phyloP scores from a whole-genome alignment of 2,329 filamentous ascomycete species.

The Saccharata proteae region DNA sequence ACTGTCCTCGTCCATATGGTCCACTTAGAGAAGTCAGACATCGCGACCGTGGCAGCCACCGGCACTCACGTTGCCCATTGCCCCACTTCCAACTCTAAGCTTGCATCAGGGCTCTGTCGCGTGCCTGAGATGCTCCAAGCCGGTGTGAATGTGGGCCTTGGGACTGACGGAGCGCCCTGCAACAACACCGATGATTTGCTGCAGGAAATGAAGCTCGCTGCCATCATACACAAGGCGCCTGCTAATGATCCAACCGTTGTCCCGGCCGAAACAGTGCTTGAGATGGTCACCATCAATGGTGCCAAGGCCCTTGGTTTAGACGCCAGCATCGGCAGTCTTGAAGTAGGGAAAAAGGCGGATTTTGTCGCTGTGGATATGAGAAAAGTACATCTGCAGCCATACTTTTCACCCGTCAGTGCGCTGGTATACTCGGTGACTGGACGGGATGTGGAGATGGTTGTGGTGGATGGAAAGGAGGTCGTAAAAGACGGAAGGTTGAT shows the following conservation, averaged over 20 bases:
- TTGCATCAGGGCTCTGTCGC: constrained; percentile 38
- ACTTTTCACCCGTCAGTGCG: constrained; percentile 26
- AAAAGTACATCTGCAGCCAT: constrained; percentile 15
- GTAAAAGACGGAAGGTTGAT: constrained; percentile 24
- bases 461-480: constrained; percentile 31
- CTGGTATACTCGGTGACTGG: constrained; percentile 34
- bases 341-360: constrained; percentile 34
- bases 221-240: constrained; percentile 34
- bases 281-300: constrained; percentile 42
- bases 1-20: constrained; percentile 43
- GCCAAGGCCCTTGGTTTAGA: constrained; percentile 34
- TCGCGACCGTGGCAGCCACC: constrained; percentile 26
- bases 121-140: constrained; percentile 33
- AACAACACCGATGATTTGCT: constrained; percentile 41
- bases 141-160: constrained; percentile 36
- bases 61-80: constrained; percentile 39
- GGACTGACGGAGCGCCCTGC: constrained; percentile 43
- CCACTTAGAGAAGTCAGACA: constrained; percentile 34
- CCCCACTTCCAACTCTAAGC: constrained; percentile 40
- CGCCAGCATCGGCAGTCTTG: constrained; percentile 26
- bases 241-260: constrained; percentile 31
- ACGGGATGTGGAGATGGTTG: constrained; percentile 31
- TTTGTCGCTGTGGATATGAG: constrained; percentile 25
- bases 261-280: constrained; percentile 34
- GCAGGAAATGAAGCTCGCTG: constrained; percentile 41